phyloP scores from a whole-genome alignment of 2,329 filamentous ascomycete genomes.

The Tolypocladium cylindrosporum region DNA sequence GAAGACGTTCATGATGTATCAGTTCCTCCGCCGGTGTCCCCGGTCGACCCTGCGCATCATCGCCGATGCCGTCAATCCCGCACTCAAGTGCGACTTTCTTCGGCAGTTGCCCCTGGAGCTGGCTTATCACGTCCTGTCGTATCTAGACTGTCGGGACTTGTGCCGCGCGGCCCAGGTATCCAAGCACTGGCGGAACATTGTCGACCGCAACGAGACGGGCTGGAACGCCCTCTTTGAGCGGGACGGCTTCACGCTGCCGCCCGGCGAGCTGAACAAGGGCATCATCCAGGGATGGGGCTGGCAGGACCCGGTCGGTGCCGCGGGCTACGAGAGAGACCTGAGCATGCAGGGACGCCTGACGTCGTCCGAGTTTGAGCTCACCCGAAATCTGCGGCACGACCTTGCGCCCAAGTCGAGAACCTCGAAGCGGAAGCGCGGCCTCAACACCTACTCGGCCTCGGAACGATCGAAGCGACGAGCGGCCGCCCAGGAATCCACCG shows the following conservation, averaged over 20 bases:
- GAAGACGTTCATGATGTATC: slow-evolving; percentile 95
- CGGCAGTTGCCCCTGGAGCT: slow-evolving; percentile 76
- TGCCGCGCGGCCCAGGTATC: slow-evolving; percentile 89
- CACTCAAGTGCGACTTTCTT: slow-evolving; percentile 89
- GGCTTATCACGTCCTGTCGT: slow-evolving; percentile 76
- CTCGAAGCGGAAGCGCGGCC: slow-evolving; percentile 47
- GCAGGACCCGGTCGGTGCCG: slow-evolving; percentile 72
- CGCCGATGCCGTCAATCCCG: slow-evolving; percentile 84
- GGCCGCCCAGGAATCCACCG: slow-evolving; percentile 34
- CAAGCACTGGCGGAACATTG: slow-evolving; percentile 82
- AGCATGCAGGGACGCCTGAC: slow-evolving; percentile 47
- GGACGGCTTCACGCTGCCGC: slow-evolving; percentile 70
- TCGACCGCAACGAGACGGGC: slow-evolving; percentile 87
- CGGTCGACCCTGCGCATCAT: slow-evolving; percentile 84
- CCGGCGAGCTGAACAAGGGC: slow-evolving; percentile 75
- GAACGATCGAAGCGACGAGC: slow-evolving; percentile 46
- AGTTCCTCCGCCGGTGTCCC: slow-evolving; percentile 78
- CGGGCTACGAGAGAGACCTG: slow-evolving; percentile 74
- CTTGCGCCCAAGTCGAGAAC: slow-evolving; percentile 32
- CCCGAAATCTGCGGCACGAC: slow-evolving; percentile 30
- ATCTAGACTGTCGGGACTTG: slow-evolving; percentile 75
- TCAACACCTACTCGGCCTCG: slow-evolving; percentile 31
- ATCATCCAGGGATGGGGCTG: slow-evolving; percentile 94
- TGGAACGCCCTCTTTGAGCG: slow-evolving; percentile 89
- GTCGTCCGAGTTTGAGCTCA: slow-evolving; percentile 42